phyloP scores from a whole-genome alignment of 78 protist genomes.

The Emiliania huxleyi region DNA sequence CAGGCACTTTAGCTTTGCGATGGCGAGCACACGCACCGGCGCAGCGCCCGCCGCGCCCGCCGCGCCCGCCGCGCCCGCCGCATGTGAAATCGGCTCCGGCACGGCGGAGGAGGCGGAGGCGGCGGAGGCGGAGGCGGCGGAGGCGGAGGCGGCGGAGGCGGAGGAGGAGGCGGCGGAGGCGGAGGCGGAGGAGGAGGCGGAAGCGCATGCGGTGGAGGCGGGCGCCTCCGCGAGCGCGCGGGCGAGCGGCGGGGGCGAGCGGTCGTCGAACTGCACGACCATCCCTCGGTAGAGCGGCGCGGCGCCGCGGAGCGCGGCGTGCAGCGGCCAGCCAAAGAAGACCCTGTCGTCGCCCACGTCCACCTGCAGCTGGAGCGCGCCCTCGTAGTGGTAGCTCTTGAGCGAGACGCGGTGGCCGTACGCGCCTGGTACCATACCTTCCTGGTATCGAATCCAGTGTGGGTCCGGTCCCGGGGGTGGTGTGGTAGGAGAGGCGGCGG shows the following conservation, averaged over 20 bases:
- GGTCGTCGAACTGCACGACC: not conserved
- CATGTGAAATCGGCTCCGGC: no score
- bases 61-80: not conserved
- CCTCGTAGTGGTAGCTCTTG: not conserved
- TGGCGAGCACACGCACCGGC: not conserved
- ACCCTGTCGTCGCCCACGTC: not conserved
- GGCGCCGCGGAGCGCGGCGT: not conserved
- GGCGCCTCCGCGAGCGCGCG: not conserved
- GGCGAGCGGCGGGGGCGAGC: not conserved
- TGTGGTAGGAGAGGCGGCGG: no score
- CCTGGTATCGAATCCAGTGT: no score
- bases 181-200: not conserved
- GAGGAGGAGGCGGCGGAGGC: not conserved
- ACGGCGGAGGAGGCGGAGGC: no score
- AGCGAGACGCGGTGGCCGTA: not conserved
- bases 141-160: not conserved
- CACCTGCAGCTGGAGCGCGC: not conserved
- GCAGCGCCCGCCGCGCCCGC: not conserved
- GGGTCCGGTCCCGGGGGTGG: no score
- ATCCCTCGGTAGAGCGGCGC: constrained; percentile 13
- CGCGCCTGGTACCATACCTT: no score
- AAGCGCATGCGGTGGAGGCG: not conserved
- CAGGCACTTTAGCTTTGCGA: constrained; percentile 21
- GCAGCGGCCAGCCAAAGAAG: constrained; percentile 2
- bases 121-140: no score